Evolutionary conservation across 306 rosid genomes (phyloP).

Genomic region (Amphicarpaea edgeworthii): DNA sequence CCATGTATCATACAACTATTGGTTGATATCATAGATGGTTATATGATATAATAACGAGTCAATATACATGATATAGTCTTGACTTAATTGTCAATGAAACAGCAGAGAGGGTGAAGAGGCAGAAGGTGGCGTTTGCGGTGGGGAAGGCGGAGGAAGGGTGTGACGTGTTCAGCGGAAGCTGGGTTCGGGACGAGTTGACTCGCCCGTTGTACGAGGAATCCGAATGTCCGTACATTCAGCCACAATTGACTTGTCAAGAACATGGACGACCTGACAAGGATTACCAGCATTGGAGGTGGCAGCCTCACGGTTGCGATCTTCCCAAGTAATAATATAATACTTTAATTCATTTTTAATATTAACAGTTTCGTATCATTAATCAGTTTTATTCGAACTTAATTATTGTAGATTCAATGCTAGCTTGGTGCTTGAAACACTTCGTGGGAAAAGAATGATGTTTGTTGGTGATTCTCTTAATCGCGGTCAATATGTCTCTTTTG

Average conservation of each 20-base stretch:
- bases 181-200: conserved; percentile 81
- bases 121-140: conserved; percentile 64
- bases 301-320: conserved; percentile 85
- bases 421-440: conserved; percentile 81
- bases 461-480: conserved; percentile 95
- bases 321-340: too few relatives aligned
- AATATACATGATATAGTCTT: too few relatives aligned
- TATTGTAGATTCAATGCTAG: conserved; percentile 80
- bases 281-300: conserved; percentile 90
- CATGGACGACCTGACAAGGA: conserved; percentile 87
- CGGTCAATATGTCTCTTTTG: conserved; percentile 87
- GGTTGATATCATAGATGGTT: too few relatives aligned
- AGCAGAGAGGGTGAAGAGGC: conserved; percentile 54
- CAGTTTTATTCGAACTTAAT: background rate
- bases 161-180: conserved; percentile 78
- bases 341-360: too few relatives aligned
- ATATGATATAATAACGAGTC: too few relatives aligned
- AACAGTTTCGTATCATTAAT: too few relatives aligned
- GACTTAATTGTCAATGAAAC: too few relatives aligned
- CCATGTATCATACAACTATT: too few relatives aligned
- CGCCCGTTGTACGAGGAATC: conserved; percentile 85
- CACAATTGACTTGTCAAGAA: conserved; percentile 86
- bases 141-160: conserved; percentile 70
- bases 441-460: conserved; percentile 94
- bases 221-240: conserved; percentile 97